Base-by-base conservation (phyloP, 495 filamentous ascomycete species). In the Penicillium waksmanii region DNA sequence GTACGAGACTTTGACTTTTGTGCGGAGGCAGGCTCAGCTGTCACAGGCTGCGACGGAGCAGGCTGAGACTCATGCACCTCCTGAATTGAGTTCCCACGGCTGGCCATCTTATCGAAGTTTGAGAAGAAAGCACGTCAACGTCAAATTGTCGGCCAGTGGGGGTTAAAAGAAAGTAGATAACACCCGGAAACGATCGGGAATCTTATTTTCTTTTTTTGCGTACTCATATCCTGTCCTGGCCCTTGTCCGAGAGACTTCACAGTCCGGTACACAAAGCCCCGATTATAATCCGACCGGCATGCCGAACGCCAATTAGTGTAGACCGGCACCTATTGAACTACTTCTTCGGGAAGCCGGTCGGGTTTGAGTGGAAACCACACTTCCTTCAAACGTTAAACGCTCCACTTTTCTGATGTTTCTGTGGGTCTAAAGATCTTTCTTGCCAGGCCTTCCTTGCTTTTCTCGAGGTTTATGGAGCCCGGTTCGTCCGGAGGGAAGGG, bases 281-380 rank as follows among this genome's bases (percentile, higher is more conserved):
- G 54, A 48, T 47, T 23, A 53, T 53, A 15, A 19, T 7, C 51
- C n/a, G 25, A n/a, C 47, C 56, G 56, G 56, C 56, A 58, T 58
- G 48, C 56, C 56, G 56, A 58, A 43, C 47, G 47, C 56, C 56
- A 57, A 56, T 47, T 49, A 57, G n/a, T 19, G 4, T 21, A n/a
- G n/a, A 9, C 35, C 34, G 51, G 51, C 34, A 21, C 38, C 54
- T 21, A 31, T 31, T 38, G 51, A 40, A n/a, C 19, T 27, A 25
- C 54, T 35, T 18, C n/a, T 56, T 56, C 54, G 54, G 54, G 54
- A 56, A 56, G 42, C 43, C 54, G 54, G 54, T 56, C 54, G 54
- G 54, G 33, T 27, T 47, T 15, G 21, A 40, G 54, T 33, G 54
- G 43, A 40, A 47, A 27, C 19, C 42, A 15, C 35, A 15, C 21